Evolutionary conservation across 75 land plant species (phyloP).

Genomic region (Pseudotsuga menziesii): DNA sequence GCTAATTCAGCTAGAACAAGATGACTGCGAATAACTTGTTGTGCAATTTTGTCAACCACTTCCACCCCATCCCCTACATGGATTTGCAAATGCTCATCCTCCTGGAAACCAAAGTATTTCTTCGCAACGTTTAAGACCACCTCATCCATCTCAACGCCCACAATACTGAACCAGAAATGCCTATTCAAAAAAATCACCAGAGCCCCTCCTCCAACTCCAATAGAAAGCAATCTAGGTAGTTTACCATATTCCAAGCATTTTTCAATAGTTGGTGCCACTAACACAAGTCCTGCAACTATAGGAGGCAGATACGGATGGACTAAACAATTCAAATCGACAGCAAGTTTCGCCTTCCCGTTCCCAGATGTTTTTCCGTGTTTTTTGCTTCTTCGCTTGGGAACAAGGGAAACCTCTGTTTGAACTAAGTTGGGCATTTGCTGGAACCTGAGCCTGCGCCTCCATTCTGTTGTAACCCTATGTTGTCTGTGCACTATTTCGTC

Average conservation of each 20-base stretch:
- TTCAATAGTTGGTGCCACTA: conserved; percentile 30
- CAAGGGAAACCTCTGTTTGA: conserved; percentile 72
- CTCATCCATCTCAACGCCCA: conserved; percentile 68
- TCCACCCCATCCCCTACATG: conserved; percentile 63
- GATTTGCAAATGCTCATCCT: conserved; percentile 27
- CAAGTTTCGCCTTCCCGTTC: conserved; percentile 8
- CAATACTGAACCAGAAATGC: conserved; percentile 32
- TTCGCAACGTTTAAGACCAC: conserved; percentile 56
- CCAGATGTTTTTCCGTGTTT: neutral
- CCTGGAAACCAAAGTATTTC: conserved; percentile 63
- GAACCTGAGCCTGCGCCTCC: conserved; percentile 74
- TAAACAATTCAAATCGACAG: conserved; percentile 27
- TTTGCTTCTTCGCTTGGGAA: neutral
- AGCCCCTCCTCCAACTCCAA: conserved; percentile 95
- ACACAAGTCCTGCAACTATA: conserved; percentile 67
- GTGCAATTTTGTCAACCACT: conserved; percentile 24
- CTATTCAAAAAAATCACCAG: conserved; percentile 53
- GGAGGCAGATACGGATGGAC: conserved; percentile 77
- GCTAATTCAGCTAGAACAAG: neutral
- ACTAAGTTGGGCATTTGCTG: conserved; percentile 77
- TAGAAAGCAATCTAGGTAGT: conserved; percentile 44
- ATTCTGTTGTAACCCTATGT: conserved; percentile 7
- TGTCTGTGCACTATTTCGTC: neutral
- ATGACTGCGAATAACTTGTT: neutral
- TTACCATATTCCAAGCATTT: conserved; percentile 15